Conservation (phyloP, 2,329 filamentous ascomycete genomes). For the Xenoacremonium recifei region DNA sequence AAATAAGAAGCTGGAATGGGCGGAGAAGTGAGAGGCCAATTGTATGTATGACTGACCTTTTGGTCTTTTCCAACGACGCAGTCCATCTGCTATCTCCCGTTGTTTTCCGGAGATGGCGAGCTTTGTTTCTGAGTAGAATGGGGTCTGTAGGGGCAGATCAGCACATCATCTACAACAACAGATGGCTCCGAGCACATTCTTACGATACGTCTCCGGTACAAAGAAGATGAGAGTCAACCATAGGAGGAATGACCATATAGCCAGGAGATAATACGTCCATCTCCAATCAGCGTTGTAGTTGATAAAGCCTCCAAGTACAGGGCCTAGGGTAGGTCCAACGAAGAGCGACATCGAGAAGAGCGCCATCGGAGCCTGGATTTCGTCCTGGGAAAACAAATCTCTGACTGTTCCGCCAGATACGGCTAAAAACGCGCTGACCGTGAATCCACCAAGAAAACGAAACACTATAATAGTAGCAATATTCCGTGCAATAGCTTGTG, state of each 20-base stretch:
- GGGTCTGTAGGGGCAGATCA: too few species aligned
- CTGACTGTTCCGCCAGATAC: conserved; percentile 19
- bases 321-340: conserved; percentile 16
- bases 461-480: conserved; percentile 72
- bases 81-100: conserved; percentile 7
- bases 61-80: conserved; percentile 7
- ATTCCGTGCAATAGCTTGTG: conserved; percentile 72
- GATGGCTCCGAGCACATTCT: too few species aligned
- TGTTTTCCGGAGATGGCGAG: conserved; percentile 10
- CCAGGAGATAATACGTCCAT: conserved; percentile 20
- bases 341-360: conserved; percentile 18
- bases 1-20: conserved; percentile 70
- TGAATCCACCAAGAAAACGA: conserved; percentile 66
- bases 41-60: neutral
- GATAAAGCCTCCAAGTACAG: conserved; percentile 17
- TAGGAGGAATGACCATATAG: conserved; percentile 14
- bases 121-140: conserved; percentile 10
- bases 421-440: conserved; percentile 14
- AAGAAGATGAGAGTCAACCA: conserved; percentile 12
- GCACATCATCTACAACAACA: too few species aligned
- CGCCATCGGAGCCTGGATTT: conserved; percentile 20
- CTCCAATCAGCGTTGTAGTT: conserved; percentile 16
- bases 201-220: conserved; percentile 20
- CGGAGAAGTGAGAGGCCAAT: conserved; percentile 46
- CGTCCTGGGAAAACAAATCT: conserved; percentile 10